Base-by-base conservation (phyloP, 208 protist species). In the Trypanosoma brucei region DNA sequence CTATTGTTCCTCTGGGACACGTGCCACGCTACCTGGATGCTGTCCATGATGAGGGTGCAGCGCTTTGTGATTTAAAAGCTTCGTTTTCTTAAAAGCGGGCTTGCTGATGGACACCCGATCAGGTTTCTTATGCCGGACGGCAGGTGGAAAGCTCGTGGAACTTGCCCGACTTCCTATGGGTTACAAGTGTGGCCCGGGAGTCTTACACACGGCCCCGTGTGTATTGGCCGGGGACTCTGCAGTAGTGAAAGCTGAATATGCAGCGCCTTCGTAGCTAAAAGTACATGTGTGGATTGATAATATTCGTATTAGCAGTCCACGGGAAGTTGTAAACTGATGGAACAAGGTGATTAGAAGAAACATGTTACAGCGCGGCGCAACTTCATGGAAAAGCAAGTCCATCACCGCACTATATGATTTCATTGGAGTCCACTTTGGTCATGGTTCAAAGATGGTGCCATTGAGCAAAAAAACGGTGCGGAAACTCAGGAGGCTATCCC, bases 51-150 rank as follows among this genome's bases (percentile, higher is more conserved):
- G 58, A 54, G 8, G 11, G 9, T n/a, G 48, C 58, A 3, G n/a
- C 58, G 0, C 14, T 40, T 8, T 54, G 51, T 2, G 35, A 54
- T 38, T 34, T 63, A 30, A 42, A 63, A 33, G 42, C 35, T 8
- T 55, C 58, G 6, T 54, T 3, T 54, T 53, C 40, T 54, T 61
- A 37, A 22, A 38, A 34, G 30, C 5, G 1, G 58, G 0, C 5
- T 54, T 51, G 13, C 42, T 31, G 14, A 36, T 0, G 3, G 50
- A 55, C 11, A 34, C 39, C 22, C 46, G 40, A 3, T 9, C 50
- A 3, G 48, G 37, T 53, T 59, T 67, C 36, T 50, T n/a, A 6
- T 38, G 58, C 35, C 58, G 48, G 4, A 63, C 58, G 34, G 58
- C 38, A 63, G 9, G 6, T 1, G 46, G 58, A 13, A 30, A 40